Evolutionary conservation across 441 rosid genomes (phyloP), one percentile per base, ranked within the genome.

Genomic region (Pelargonium myrrhifolium): DNA sequence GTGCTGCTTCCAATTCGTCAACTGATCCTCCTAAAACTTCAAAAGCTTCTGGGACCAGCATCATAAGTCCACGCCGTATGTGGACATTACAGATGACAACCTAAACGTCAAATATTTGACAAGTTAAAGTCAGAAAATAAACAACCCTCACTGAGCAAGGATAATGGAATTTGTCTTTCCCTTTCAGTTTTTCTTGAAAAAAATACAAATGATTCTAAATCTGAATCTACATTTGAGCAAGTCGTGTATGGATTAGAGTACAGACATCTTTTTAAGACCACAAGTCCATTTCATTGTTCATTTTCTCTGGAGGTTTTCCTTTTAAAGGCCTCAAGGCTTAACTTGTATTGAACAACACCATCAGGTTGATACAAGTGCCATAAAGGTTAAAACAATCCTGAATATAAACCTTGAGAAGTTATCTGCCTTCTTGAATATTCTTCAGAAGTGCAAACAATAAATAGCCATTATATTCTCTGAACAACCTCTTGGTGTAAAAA

Each of bases 11-110:
- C 73, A 94, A 67, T 75, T 87, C 90, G 61, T 84, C 89, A 69
- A 83, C 97, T 76, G 82, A 68, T 69, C 99, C 99, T 70, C 97
- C 99, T 64, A 92, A 76, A 71, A 92, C 89, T 79, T 85, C 87
- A 53, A 92, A 26, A 72, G 85, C 76, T 84, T 94, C 99, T 72
- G 97, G 97, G 61, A 88, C 98, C 76, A 94, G 77, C 90, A 92
- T 81, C 55, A 94, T 80, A 73, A 89, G 81, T 65, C 97, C 97
- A 75, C 18, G 98, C 18, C 90, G 86, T 73, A 89, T 73, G 75
- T 92, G 91, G 58, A 92, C 84, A 74, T 80, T 89, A 74, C 88
- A 83, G 45, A 94, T 78, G 69, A 80, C 92, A 74, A 91, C 81
- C 99, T 93, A 76, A 77, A 80, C 65, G 43, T 62, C 74, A 61